These are phyloP conservation scores for Xerocomus brunneocitrinus DNA, from an alignment of 768 basidiomycete genomes.

Conservation along the genomic window DNA sequence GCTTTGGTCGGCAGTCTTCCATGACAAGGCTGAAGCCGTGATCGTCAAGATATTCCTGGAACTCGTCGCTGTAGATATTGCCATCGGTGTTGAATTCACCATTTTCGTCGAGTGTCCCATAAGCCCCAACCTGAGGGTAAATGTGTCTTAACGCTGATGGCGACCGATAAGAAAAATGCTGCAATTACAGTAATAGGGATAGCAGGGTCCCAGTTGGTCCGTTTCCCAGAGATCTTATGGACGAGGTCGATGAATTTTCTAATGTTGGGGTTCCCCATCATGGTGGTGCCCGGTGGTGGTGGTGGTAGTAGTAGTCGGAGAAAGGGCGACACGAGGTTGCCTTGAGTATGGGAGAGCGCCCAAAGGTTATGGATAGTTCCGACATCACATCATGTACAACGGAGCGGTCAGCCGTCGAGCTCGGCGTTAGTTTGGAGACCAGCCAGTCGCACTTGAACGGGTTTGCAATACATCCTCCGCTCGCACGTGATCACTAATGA, in stretches of 20 bases:
- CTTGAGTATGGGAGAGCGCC: background rate
- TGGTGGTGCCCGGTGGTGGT: background rate
- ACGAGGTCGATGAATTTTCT: conserved; percentile 30
- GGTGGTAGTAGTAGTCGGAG: background rate
- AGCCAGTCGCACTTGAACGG: no score
- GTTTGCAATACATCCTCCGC: background rate
- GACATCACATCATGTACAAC: background rate
- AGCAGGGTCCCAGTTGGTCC: conserved; percentile 32
- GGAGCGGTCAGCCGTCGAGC: no score
- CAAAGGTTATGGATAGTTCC: background rate
- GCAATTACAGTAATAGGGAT: conserved; percentile 19
- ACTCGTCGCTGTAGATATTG: conserved; percentile 23
- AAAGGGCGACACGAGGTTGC: background rate
- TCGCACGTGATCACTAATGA: background rate
- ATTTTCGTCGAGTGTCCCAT: conserved; percentile 20
- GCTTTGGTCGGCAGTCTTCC: conserved; percentile 1
- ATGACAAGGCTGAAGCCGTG: background rate
- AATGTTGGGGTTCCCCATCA: conserved; percentile 7
- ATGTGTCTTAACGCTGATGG: background rate
- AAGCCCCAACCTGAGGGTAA: conserved; percentile 25
- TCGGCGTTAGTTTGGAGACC: no score
- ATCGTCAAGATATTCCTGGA: conserved; percentile 3
- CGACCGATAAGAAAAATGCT: background rate
- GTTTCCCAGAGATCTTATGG: conserved; percentile 22
- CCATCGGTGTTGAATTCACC: conserved; percentile 10